Conservation (phyloP, 2,329 filamentous ascomycete species). For the Trichoderma lentiforme region DNA sequence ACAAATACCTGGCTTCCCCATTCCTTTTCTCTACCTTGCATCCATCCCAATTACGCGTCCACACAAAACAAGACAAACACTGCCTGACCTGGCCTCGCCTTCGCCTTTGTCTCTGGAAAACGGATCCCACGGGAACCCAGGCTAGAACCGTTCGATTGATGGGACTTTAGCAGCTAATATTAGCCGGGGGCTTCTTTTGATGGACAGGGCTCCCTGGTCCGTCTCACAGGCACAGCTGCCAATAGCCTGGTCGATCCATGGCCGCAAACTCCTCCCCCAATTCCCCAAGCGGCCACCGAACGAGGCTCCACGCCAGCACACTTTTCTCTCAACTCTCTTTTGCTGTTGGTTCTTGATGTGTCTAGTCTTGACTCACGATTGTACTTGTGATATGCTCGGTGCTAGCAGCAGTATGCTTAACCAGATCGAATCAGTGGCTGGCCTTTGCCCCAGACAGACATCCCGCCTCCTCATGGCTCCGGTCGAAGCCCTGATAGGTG, state of each 20-base stretch:
- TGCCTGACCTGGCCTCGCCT: background rate
- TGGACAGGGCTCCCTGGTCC: background rate
- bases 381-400: background rate
- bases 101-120: background rate
- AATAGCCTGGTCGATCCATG: background rate
- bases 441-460: background rate
- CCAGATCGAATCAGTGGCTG: background rate
- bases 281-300: background rate
- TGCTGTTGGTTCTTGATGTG: background rate
- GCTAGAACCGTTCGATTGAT: background rate
- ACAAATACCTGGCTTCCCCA: background rate
- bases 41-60: background rate
- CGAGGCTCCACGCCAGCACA: background rate
- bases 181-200: background rate
- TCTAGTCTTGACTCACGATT: background rate
- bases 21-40: background rate
- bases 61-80: background rate
- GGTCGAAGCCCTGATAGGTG: constrained; percentile 28
- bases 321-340: background rate
- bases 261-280: background rate
- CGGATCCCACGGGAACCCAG: background rate
- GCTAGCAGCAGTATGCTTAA: background rate
- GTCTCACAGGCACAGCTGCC: background rate
- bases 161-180: background rate
- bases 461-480: constrained; percentile 30